A percentile compares a stretch with the other conserved stretches of the same genome.
These are phyloP conservation scores for Chloranthus sessilifolius DNA, from an alignment of 164 flowering plant species.

Conservation along the genomic window DNA sequence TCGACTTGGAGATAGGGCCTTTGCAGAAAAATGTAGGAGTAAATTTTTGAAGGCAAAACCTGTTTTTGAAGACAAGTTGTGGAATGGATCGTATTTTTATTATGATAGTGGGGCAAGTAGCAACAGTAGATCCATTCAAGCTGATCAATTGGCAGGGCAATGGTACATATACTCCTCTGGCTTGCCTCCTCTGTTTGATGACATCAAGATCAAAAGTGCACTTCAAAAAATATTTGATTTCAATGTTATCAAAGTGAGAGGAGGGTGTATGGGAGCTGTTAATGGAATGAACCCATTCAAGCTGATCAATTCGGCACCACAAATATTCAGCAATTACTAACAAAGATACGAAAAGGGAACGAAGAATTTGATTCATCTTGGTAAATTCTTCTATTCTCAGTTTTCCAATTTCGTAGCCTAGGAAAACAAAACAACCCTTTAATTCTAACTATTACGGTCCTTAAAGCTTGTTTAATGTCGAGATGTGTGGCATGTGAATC, in stretches of 20 bases:
- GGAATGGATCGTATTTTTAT: slow-evolving; percentile 92
- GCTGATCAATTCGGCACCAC: too few species aligned
- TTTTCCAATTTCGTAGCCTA: too few species aligned
- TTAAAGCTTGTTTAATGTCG: too few species aligned
- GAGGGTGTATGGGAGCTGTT: slow-evolving; percentile 90
- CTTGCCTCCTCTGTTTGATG: slow-evolving; percentile 76
- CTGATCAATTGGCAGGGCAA: slow-evolving; percentile 93
- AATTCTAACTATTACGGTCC: too few species aligned
- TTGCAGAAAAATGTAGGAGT: slow-evolving; percentile 57
- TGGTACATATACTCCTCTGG: slow-evolving; percentile 90
- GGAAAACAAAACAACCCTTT: too few species aligned
- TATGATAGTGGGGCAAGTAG: slow-evolving; percentile 91
- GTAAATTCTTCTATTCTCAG: too few species aligned
- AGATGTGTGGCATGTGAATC: too few species aligned
- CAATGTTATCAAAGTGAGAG: slow-evolving; percentile 82
- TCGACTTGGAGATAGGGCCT: slow-evolving; percentile 58
- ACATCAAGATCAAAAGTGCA: slow-evolving; percentile 51
- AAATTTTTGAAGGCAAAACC: slow-evolving; percentile 59
- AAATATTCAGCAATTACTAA: too few species aligned
- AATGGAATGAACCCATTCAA: slow-evolving; percentile 96
- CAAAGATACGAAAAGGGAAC: too few species aligned
- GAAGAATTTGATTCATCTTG: too few species aligned
- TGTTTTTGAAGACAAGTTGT: slow-evolving; percentile 66
- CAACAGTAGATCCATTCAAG: slow-evolving; percentile 86
- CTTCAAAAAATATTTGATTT: slow-evolving; percentile 72